Evolutionary conservation across 805 yeast genomes (phyloP).

Genomic region (Pichia occidentalis): DNA sequence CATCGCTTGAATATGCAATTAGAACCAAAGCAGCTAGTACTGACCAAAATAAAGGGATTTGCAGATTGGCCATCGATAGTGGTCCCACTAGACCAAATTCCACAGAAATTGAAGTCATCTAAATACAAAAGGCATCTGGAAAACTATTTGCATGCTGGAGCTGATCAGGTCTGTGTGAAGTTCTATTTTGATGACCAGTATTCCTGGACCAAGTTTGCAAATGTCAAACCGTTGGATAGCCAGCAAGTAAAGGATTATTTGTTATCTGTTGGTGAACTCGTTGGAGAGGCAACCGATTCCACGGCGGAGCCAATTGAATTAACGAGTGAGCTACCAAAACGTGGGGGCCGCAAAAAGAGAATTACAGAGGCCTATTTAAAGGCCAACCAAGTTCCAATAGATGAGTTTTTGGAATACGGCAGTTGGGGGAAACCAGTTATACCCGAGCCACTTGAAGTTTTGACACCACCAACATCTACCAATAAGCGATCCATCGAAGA

Average conservation of each 20-base stretch:
- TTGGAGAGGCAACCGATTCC: conserved; percentile 13
- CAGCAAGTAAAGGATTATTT: conserved; percentile 35
- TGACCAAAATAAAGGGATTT: conserved; percentile 80
- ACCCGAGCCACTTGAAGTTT: no score
- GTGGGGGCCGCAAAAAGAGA: conserved; percentile 18
- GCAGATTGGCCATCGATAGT: conserved; percentile 92
- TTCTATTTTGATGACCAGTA: conserved; percentile 69
- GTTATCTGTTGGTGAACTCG: conserved; percentile 27
- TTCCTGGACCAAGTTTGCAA: conserved; percentile 54
- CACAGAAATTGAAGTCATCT: conserved; percentile 53
- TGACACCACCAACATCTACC: no score
- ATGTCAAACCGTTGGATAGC: conserved; percentile 39
- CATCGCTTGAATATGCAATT: no score
- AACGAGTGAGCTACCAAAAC: conserved; percentile 4
- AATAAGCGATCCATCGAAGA: no score
- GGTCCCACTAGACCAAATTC: conserved; percentile 52
- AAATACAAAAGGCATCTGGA: conserved; percentile 29
- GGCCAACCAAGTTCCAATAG: conserved; percentile 40
- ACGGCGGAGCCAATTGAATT: neutral
- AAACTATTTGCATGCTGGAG: conserved; percentile 13
- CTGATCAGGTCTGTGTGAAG: conserved; percentile 40
- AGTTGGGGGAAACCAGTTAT: conserved; percentile 34
- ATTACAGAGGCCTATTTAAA: conserved; percentile 27
- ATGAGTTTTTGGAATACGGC: conserved; percentile 38
- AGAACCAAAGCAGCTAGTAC: no score